A percentile compares a stretch with the other conserved stretches of the same genome.
These are phyloP conservation scores for Fusarium sp. DNA, from an alignment of 2,329 filamentous ascomycete genomes.

Conservation along the genomic window DNA sequence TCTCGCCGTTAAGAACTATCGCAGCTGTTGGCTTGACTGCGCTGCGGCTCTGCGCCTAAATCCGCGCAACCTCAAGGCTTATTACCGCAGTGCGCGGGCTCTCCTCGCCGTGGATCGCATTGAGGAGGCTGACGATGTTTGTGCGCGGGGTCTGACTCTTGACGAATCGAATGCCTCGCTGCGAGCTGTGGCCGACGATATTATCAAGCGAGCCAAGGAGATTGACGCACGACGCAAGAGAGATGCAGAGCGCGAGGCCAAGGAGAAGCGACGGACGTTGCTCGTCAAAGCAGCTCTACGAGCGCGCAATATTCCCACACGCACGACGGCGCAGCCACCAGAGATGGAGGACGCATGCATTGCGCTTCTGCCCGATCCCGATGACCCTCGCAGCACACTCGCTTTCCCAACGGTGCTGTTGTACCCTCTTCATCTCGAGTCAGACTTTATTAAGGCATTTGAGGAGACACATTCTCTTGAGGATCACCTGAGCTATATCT, in stretches of 20 bases:
- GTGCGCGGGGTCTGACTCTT: constrained; percentile 78
- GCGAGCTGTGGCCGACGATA: constrained; percentile 72
- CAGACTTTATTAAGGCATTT: constrained; percentile 92
- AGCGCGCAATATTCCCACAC: constrained; percentile 78
- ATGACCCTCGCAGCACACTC: constrained; percentile 80
- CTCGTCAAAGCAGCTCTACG: constrained; percentile 77
- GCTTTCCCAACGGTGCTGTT: constrained; percentile 85
- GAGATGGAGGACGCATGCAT: constrained; percentile 90
- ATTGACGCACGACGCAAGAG: constrained; percentile 69
- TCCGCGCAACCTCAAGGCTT: constrained; percentile 87
- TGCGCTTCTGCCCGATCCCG: constrained; percentile 77
- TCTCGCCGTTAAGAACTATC: constrained; percentile 89
- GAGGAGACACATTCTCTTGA: constrained; percentile 80
- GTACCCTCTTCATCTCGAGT: constrained; percentile 86
- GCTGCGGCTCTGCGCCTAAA: constrained; percentile 84
- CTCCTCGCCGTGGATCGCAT: constrained; percentile 85
- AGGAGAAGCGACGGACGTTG: constrained; percentile 67
- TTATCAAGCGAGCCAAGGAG: constrained; percentile 70
- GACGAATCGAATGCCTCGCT: constrained; percentile 80
- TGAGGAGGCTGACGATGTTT: constrained; percentile 84
- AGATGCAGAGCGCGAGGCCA: constrained; percentile 70
- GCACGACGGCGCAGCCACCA: constrained; percentile 79
- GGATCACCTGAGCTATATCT: constrained; percentile 86
- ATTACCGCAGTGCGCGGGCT: constrained; percentile 86
- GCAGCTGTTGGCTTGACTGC: constrained; percentile 88